Percentiles rank a stretch among this genome's conserved stretches.
These are phyloP conservation scores for Fraxinus velutina DNA, from an alignment of 305 asterid species.

Conservation along the genomic window DNA sequence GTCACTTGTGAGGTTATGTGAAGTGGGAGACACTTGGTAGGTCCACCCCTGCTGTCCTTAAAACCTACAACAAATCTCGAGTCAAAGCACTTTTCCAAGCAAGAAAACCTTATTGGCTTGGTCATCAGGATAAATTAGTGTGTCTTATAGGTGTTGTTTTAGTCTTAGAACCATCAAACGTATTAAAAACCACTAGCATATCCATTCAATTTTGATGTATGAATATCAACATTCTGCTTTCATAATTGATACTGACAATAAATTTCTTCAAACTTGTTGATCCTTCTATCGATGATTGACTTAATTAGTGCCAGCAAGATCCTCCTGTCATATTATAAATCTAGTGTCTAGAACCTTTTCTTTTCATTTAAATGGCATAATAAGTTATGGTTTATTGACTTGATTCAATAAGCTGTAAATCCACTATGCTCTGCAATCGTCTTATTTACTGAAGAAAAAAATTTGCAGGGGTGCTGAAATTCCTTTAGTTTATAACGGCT, in stretches of 20 bases:
- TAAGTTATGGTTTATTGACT: background rate
- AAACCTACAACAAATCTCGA: constrained; percentile 34
- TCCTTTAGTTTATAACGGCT: background rate
- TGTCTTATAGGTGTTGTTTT: background rate
- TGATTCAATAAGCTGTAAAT: background rate
- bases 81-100: constrained; percentile 27
- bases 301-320: background rate
- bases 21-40: constrained; percentile 44
- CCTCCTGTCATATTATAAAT: background rate
- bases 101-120: constrained; percentile 17
- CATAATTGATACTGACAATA: background rate
- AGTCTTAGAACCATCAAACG: constrained; percentile 18
- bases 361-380: background rate
- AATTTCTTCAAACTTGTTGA: constrained; percentile 22
- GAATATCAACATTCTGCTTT: background rate
- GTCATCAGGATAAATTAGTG: constrained; percentile 14
- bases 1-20: background rate
- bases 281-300: background rate
- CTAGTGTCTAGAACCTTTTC: background rate
- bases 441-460: background rate
- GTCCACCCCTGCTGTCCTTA: constrained; percentile 40
- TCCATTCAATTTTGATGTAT: background rate
- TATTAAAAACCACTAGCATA: background rate
- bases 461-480: background rate
- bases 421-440: background rate